Evolutionary conservation across 768 basidiomycete genomes (phyloP).

Genomic region (Lentinula edodes): DNA sequence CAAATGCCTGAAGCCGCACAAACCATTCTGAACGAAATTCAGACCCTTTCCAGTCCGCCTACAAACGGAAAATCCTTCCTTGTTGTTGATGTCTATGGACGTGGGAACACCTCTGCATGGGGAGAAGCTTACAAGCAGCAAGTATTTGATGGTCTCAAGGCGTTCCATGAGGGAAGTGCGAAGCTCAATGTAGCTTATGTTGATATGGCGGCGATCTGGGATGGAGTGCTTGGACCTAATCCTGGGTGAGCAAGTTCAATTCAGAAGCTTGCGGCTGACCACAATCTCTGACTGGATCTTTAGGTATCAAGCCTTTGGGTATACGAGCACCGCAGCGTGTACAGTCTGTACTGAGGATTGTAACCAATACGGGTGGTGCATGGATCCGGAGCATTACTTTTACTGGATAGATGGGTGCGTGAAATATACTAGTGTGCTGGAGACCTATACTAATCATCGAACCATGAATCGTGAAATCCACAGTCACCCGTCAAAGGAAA

Average conservation of each 20-base stretch:
- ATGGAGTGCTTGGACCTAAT: conserved; percentile 34
- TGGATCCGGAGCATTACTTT: conserved; percentile 43
- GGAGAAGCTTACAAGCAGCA: conserved; percentile 45
- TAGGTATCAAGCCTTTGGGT: conserved; percentile 36
- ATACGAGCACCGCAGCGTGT: conserved; percentile 33
- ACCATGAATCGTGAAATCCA: conserved; percentile 13
- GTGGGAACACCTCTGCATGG: conserved; percentile 29
- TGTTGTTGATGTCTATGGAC: conserved; percentile 45
- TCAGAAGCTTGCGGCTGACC: not conserved
- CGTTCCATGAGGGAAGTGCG: conserved; percentile 21
- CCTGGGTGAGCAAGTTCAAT: conserved; percentile 28
- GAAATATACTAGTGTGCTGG: no score
- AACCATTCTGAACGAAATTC: conserved; percentile 37
- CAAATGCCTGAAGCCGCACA: conserved; percentile 40
- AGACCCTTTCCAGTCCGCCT: conserved; percentile 39
- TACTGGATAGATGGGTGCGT: conserved; percentile 46
- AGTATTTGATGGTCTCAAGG: conserved; percentile 35
- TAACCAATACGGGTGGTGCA: conserved; percentile 27
- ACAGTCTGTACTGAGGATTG: conserved; percentile 23
- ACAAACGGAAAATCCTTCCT: conserved; percentile 47
- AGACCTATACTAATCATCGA: not conserved
- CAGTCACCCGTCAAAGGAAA: conserved; percentile 47
- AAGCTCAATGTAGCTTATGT: conserved; percentile 37
- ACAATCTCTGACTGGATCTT: not conserved
- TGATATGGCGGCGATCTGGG: conserved; percentile 45